phyloP scores from a whole-genome alignment of 257 asterid species.

The Gentiana dahurica region DNA sequence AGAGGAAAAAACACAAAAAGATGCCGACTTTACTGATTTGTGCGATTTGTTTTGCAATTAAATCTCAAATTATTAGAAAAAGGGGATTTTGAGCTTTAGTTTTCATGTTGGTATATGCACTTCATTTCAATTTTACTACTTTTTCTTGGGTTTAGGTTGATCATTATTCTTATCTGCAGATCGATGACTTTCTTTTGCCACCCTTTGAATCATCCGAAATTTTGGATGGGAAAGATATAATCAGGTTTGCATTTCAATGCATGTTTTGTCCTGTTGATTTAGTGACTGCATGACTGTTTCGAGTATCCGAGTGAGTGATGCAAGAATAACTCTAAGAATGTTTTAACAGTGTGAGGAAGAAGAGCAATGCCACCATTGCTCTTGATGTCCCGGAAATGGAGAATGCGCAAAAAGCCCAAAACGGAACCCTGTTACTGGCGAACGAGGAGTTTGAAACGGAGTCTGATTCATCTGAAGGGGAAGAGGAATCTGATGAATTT shows the following conservation, averaged over 20 bases:
- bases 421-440: slow-evolving; percentile 50
- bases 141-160: no score
- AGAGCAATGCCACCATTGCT: slow-evolving; percentile 22
- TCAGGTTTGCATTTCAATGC: slow-evolving; percentile 37
- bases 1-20: no score
- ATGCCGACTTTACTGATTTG: background rate
- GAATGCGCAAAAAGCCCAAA: slow-evolving; percentile 27
- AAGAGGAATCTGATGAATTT: slow-evolving; percentile 12
- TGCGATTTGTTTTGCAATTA: no score
- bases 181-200: slow-evolving; percentile 71
- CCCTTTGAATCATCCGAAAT: slow-evolving; percentile 60
- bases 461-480: slow-evolving; percentile 29
- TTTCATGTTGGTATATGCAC: no score
- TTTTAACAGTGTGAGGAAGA: slow-evolving; percentile 56
- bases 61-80: no score
- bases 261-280: no score
- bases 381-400: slow-evolving; percentile 30
- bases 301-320: no score
- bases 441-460: slow-evolving; percentile 66
- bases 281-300: no score
- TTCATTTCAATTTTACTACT: background rate
- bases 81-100: no score
- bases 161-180: slow-evolving; percentile 30
- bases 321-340: no score
- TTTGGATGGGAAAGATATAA: slow-evolving; percentile 55